Conservation (phyloP, 2,329 filamentous ascomycete genomes). For the Sarocladiaceae sp. region DNA sequence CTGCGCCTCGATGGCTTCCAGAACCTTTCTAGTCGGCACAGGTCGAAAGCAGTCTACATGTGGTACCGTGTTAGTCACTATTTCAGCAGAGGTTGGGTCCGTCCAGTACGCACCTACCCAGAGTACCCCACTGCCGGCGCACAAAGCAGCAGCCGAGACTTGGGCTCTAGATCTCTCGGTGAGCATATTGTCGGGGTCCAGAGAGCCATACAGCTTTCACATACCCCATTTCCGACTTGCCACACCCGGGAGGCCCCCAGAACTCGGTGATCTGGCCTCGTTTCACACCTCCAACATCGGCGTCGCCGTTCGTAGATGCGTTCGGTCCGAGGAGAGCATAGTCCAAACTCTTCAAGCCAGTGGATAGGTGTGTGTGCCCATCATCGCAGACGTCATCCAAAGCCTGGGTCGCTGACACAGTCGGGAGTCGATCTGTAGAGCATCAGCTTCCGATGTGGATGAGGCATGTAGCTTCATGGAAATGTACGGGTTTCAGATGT, state of each 20-base stretch:
- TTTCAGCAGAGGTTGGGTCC: neutral
- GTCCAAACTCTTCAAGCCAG: slow-evolving; percentile 50
- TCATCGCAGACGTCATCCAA: slow-evolving; percentile 53
- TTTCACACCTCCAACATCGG: slow-evolving; percentile 50
- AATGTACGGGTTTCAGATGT: slow-evolving; percentile 43
- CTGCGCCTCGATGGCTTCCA: slow-evolving; percentile 18
- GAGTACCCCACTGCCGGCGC: slow-evolving; percentile 56
- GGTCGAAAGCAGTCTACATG: slow-evolving; percentile 42
- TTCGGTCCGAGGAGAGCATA: slow-evolving; percentile 27
- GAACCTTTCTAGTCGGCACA: slow-evolving; percentile 22
- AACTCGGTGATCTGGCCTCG: slow-evolving; percentile 78
- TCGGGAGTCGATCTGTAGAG: slow-evolving; percentile 64
- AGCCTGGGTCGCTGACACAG: slow-evolving; percentile 68
- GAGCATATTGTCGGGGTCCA: no score
- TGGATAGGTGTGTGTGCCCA: slow-evolving; percentile 45
- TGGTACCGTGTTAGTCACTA: slow-evolving; percentile 7
- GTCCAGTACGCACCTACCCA: slow-evolving; percentile 67
- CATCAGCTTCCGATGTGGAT: neutral
- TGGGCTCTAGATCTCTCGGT: slow-evolving; percentile 53
- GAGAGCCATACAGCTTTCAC: slow-evolving; percentile 21
- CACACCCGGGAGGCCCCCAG: slow-evolving; percentile 79
- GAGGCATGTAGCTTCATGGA: neutral
- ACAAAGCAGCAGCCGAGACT: slow-evolving; percentile 57
- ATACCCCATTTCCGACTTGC: slow-evolving; percentile 80
- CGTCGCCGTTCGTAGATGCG: slow-evolving; percentile 12